These are phyloP conservation scores for Schwanniomyces pseudopolymorphus DNA, from an alignment of 805 yeast genomes.

Conservation along the genomic window DNA sequence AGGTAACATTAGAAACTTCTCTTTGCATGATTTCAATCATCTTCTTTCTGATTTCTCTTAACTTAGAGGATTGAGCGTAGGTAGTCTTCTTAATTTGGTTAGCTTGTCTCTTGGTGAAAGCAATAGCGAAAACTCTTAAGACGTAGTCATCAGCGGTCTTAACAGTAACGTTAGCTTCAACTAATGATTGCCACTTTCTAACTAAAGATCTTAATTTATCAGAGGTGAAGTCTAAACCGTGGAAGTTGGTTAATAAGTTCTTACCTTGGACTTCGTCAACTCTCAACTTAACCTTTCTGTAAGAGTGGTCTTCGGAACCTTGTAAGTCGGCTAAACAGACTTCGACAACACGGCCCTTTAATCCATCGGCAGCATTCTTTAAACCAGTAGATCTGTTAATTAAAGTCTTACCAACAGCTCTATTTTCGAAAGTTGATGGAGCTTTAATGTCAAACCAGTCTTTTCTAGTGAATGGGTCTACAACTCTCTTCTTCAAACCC, in stretches of 20 bases:
- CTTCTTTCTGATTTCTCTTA: conserved; percentile 93
- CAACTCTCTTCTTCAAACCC: conserved; percentile 96
- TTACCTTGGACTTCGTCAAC: conserved; percentile 97
- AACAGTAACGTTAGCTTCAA: conserved; percentile 94
- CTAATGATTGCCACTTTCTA: conserved; percentile 96
- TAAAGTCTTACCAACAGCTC: conserved; percentile 94
- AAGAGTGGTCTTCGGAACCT: conserved; percentile 95
- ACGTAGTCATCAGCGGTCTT: conserved; percentile 96
- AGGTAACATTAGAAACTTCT: conserved; percentile 87
- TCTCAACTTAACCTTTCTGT: conserved; percentile 92
- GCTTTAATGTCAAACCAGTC: conserved; percentile 98
- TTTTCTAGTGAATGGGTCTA: conserved; percentile 97
- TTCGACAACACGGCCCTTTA: conserved; percentile 94
- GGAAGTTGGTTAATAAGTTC: conserved; percentile 96
- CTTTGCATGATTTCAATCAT: conserved; percentile 90
- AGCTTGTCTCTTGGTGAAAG: conserved; percentile 93
- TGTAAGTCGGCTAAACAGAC: conserved; percentile 92
- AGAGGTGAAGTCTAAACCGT: conserved; percentile 94
- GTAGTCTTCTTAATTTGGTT: conserved; percentile 95
- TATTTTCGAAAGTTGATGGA: conserved; percentile 94
- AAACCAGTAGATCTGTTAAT: conserved; percentile 97
- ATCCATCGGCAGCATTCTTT: conserved; percentile 92
- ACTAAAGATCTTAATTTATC: conserved; percentile 94
- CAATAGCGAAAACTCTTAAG: conserved; percentile 90
- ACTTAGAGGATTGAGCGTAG: conserved; percentile 93